Base-by-base conservation (phyloP, 495 filamentous ascomycete species). In the Tuber umbilicatum region DNA sequence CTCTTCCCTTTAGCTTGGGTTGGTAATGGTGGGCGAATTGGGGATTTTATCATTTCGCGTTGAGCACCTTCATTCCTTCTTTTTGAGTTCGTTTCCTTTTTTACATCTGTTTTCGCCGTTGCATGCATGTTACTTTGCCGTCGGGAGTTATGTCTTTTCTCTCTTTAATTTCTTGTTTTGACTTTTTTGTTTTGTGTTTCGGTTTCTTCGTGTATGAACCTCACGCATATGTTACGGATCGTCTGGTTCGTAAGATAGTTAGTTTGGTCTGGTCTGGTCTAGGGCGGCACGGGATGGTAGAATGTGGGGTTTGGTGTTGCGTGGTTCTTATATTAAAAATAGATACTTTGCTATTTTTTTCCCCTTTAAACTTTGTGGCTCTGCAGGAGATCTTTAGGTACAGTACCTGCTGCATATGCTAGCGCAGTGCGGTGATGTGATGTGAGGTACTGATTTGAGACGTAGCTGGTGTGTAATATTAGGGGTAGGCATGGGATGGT, bases 261-360 rank as follows among this genome's bases (percentile, higher is more conserved):
- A 5, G 45, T 50, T n/a, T 50, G 9, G 55, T 64, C 55, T 31
- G 2, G 55, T 64, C 55, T 64, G 12, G 12, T 19, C 55, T 64
- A 17, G 14, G 27, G 19, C 14, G 55, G 55, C 27, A 31, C n/a
- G n/a, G 50, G n/a, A 64, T 35, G 55, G 31, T 64, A 64, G 55
- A 64, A 64, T 35, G 55, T 27, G 55, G 55, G 55, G 55, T 64
- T 64, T 19, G 55, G 55, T 35, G 55, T 64, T 64, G 55, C 4
- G 55, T 64, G 55, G 55, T 64, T 60, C 50, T 16, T 64, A 64
- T 64, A 64, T 64, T 64, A 35, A 64, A 60, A 64, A 64, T 64
- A 64, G 55, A 64, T 64, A 23, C 21, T 21, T n/a, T 19, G 16
- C 27, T 17, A 17, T 64, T 16, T 31, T 31, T 35, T 64, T 16